phyloP scores from a whole-genome alignment of 257 asterid species.

The Lycium ferocissimum region DNA sequence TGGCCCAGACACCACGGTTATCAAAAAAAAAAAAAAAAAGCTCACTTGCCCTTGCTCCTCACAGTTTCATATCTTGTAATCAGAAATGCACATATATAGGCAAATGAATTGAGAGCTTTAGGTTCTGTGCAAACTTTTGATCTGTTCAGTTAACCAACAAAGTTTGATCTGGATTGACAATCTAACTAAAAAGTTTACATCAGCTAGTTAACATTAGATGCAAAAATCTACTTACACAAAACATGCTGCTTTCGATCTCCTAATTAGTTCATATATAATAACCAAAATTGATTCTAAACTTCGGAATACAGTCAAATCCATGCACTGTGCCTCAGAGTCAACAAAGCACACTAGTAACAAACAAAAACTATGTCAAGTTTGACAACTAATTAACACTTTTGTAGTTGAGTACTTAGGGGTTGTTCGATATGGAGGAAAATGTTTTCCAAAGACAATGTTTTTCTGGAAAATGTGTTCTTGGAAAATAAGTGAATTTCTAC shows the following conservation, averaged over 20 bases:
- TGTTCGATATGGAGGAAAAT: too few species aligned
- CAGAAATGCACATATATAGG: background rate
- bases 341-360: background rate
- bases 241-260: background rate
- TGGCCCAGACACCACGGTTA: too few species aligned
- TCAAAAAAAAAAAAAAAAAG: too few species aligned
- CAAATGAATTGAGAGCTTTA: background rate
- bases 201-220: background rate
- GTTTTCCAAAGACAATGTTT: too few species aligned
- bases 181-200: background rate
- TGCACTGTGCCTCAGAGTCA: background rate
- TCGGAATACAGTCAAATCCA: background rate
- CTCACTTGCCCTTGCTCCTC: background rate
- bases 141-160: background rate
- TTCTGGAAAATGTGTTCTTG: too few species aligned
- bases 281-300: background rate
- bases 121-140: background rate
- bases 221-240: background rate
- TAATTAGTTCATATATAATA: background rate
- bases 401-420: background rate
- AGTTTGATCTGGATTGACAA: conserved; percentile 1
- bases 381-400: background rate
- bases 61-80: background rate
- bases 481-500: too few species aligned
- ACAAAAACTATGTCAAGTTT: background rate